Conservation (phyloP, 805 yeast genomes). For the Teunomyces lycoperdinae region DNA sequence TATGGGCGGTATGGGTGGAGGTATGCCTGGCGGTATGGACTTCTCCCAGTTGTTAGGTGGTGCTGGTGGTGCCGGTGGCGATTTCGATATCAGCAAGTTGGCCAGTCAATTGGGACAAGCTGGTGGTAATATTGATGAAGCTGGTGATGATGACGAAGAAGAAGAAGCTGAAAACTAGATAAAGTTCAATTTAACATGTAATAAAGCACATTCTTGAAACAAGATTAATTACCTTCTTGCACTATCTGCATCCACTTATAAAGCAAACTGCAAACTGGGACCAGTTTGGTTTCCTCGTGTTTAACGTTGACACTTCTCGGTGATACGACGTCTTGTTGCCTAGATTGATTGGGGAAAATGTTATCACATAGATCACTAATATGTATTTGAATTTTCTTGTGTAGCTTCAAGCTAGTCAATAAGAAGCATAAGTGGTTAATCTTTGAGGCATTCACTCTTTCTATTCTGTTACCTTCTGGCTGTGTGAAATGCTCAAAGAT, state of each 20-base stretch:
- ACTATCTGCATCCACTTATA: background rate
- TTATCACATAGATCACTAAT: background rate
- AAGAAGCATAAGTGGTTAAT: background rate
- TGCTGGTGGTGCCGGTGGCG: constrained; percentile 25
- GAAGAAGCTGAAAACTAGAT: constrained; percentile 16
- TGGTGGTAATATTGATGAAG: constrained; percentile 23
- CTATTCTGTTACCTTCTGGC: background rate
- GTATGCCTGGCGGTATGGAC: constrained; percentile 12
- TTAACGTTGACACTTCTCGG: background rate
- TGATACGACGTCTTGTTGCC: background rate
- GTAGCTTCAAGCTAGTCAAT: background rate
- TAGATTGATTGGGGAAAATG: background rate
- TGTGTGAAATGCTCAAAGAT: background rate
- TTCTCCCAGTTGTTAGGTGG: constrained; percentile 29
- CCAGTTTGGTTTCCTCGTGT: background rate
- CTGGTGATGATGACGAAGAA: constrained; percentile 22
- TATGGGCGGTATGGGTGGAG: constrained; percentile 25
- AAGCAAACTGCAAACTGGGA: background rate
- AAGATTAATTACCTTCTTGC: background rate
- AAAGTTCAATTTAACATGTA: background rate
- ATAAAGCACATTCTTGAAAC: constrained; percentile 6
- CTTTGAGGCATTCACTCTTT: background rate
- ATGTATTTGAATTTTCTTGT: background rate
- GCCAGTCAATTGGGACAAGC: constrained; percentile 46
- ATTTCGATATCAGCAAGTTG: constrained; percentile 35